Base-by-base conservation (phyloP, 2,329 filamentous ascomycete genomes). In the Huntiella moniliformis region DNA sequence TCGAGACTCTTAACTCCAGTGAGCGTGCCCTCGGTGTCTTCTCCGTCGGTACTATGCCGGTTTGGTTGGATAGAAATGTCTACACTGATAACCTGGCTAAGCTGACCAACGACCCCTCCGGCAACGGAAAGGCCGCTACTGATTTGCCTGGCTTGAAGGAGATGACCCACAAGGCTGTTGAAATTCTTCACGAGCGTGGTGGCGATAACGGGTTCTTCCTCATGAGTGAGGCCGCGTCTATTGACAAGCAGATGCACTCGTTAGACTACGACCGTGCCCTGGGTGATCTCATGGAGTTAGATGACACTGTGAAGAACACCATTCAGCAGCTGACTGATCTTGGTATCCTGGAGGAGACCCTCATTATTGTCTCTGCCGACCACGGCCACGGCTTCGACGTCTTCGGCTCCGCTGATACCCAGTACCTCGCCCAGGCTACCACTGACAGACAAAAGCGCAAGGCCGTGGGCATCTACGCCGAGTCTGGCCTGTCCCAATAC, bases 361-460 rank as follows among this genome's bases (percentile, higher is more conserved):
- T 88, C 3, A 68, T 92, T 52, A 58, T 92, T 42, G 81, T 91
- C 42, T 85, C 83, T 3, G 80, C 83, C n/a, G 83, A 92, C 57
- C 84, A 91, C 66, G 84, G 84, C 37, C 84, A 92, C 63, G 84
- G 84, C 46, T 92, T 92, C 58, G 84, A 87, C 60, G 84, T 92
- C 53, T 87, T 79, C 58, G 84, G 84, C 51, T 77, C 70, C 52
- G 82, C 84, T 41, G 84, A 92, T 57, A 91, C 83, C 13, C 67
- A 80, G 57, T 91, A 87, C 61, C 67, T 88, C 40, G 65, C 71
- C 12, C 70, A 71, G 3, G 73, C 85, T 54, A 61, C 67, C 5
- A 67, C 69, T 13, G 74, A 82, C 58, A 79, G 84, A 54, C 63
- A 72, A 54, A 88, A 86, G 70, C 80, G 84, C 54, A 67, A 71